Evolutionary conservation across 1,284 basidiomycete genomes (phyloP).

Genomic region (Ceratobasidium sp.): DNA sequence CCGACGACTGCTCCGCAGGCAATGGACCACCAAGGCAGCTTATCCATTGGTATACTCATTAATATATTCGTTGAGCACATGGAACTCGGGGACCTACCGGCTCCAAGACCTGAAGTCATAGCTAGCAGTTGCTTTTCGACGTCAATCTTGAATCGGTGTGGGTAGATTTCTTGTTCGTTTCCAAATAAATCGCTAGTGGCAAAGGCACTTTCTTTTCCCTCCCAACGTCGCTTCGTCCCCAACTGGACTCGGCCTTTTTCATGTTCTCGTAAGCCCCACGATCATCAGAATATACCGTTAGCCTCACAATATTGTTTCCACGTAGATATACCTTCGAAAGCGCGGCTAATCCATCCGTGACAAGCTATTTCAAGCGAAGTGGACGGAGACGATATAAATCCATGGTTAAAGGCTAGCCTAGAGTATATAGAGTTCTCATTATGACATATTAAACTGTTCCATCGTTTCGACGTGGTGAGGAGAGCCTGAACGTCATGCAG

Average conservation of each 20-base stretch:
- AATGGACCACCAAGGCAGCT: conserved; percentile 27
- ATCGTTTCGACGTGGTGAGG: not conserved
- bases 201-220: conserved; percentile 13
- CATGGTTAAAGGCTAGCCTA: not conserved
- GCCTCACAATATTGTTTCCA: conserved; percentile 21
- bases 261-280: not conserved
- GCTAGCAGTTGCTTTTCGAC: conserved; percentile 6
- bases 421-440: not conserved
- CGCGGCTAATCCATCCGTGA: conserved; percentile 1
- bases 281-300: no score
- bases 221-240: not conserved
- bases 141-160: conserved; percentile 27
- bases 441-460: not conserved
- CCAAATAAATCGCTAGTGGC: conserved; percentile 2
- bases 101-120: conserved; percentile 9
- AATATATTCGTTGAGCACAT: not conserved
- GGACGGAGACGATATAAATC: not conserved
- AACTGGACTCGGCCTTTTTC: conserved; percentile 1
- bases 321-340: not conserved
- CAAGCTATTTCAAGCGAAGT: conserved; percentile 4
- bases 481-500: not conserved
- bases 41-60: not conserved
- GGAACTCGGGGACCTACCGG: not conserved
- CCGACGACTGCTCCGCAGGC: conserved; percentile 4
- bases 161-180: not conserved